Conservation (phyloP, 192 early-diverging fungal genomes). For the Umbelopsis sp. region DNA sequence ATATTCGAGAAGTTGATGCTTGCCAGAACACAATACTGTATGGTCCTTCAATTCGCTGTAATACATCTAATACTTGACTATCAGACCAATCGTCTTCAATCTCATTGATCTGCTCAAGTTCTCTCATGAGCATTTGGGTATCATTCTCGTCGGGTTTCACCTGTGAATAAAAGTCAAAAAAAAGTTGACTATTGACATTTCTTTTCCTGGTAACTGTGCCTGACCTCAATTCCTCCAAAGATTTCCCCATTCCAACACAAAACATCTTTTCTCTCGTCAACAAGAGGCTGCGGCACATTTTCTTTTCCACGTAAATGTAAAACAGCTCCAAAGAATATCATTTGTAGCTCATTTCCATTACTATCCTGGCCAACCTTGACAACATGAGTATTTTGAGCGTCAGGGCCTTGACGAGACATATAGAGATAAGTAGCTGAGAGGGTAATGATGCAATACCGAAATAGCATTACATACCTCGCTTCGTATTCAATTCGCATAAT, state of each 20-base stretch:
- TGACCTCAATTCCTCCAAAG: slow-evolving; percentile 73
- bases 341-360: neutral
- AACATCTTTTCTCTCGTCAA: slow-evolving; percentile 48
- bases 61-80: slow-evolving; percentile 39
- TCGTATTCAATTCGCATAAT: slow-evolving; percentile 47
- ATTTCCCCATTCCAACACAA: slow-evolving; percentile 92
- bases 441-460: neutral
- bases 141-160: slow-evolving; percentile 56
- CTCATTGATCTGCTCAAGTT: slow-evolving; percentile 43
- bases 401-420: slow-evolving; percentile 45
- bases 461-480: slow-evolving; percentile 40
- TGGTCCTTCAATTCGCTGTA: slow-evolving; percentile 72
- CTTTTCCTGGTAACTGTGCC: neutral
- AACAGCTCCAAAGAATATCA: slow-evolving; percentile 58
- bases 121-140: slow-evolving; percentile 42
- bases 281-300: slow-evolving; percentile 60
- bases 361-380: neutral
- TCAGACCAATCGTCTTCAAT: slow-evolving; percentile 26
- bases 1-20: slow-evolving; percentile 49
- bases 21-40: slow-evolving; percentile 81
- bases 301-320: slow-evolving; percentile 70
- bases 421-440: neutral
- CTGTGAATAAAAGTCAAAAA: neutral
- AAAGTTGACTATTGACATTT: too few species aligned
- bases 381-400: slow-evolving; percentile 42